Conservation (phyloP, 306 rosid genomes). For the Cucumis cinereus region DNA sequence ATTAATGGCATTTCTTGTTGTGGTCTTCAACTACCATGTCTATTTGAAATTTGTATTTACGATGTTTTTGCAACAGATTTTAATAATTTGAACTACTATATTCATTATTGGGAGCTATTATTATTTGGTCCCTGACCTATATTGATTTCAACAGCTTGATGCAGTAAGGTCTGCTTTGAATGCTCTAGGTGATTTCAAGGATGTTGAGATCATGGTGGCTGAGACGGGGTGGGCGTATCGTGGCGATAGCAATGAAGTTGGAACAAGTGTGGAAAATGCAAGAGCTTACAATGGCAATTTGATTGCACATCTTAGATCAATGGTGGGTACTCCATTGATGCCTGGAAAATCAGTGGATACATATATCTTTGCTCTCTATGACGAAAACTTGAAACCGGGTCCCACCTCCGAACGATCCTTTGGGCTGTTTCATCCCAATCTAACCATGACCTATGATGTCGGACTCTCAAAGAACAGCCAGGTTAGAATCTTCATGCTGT, state of each 20-base stretch:
- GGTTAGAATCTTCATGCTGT: conserved; percentile 26
- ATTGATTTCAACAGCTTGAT: conserved; percentile 51
- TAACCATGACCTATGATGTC: conserved; percentile 47
- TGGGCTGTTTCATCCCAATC: conserved; percentile 66
- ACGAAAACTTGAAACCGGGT: conserved; percentile 68
- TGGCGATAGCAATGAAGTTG: conserved; percentile 67
- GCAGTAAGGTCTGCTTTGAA: conserved; percentile 68
- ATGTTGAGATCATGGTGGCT: conserved; percentile 60
- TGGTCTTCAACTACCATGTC: background rate
- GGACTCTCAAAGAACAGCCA: conserved; percentile 58
- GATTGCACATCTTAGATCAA: conserved; percentile 65
- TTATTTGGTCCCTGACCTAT: background rate
- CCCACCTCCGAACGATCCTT: conserved; percentile 61
- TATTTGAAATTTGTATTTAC: background rate
- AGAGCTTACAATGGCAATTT: conserved; percentile 79
- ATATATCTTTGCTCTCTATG: conserved; percentile 66
- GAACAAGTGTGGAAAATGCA: conserved; percentile 68
- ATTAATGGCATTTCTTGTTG: background rate
- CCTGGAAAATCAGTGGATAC: conserved; percentile 84
- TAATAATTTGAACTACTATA: background rate
- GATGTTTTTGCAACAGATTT: background rate
- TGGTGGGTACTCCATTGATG: conserved; percentile 86
- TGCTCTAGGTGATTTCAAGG: conserved; percentile 36
- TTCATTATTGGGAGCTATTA: background rate
- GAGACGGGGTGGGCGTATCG: conserved; percentile 92